These are phyloP conservation scores for Lactarius tabidus DNA, from an alignment of 768 basidiomycete species.

Conservation along the genomic window DNA sequence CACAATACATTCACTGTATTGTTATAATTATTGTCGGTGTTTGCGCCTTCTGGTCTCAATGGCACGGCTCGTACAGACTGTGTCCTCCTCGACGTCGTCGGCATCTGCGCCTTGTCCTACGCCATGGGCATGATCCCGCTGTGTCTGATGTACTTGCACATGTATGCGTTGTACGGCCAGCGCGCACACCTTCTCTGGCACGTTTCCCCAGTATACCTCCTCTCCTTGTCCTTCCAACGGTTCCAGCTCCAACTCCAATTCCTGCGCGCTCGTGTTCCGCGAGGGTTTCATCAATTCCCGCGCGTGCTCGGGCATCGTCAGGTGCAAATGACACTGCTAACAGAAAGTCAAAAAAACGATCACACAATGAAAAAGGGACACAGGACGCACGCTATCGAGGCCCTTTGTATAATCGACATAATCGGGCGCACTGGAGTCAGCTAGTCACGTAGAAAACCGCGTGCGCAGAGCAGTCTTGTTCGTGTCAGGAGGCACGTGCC, in stretches of 20 bases:
- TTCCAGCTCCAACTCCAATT: constrained; percentile 44
- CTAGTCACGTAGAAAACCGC: constrained; percentile 47
- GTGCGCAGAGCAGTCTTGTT: constrained; percentile 76
- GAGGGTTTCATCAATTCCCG: constrained; percentile 36
- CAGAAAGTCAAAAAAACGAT: not conserved
- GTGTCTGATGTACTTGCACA: not conserved
- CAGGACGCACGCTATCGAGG: constrained; percentile 57
- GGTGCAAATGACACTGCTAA: constrained; percentile 68
- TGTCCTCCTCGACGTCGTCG: not conserved
- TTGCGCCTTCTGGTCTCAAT: not conserved
- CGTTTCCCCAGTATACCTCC: constrained; percentile 73
- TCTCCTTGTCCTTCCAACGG: constrained; percentile 60
- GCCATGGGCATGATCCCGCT: no score
- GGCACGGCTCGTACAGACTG: not conserved
- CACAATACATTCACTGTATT: no score
- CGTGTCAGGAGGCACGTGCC: constrained; percentile 66
- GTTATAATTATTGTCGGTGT: constrained; percentile 1
- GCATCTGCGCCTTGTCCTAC: not conserved
- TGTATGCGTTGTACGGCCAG: constrained; percentile 55
- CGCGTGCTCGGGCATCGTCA: constrained; percentile 50
- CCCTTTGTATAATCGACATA: constrained; percentile 81
- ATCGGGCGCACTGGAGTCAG: constrained; percentile 46
- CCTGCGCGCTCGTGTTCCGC: constrained; percentile 20
- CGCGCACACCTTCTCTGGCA: constrained; percentile 65
- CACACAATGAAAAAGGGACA: not conserved